Percentiles rank a stretch among this genome's conserved stretches.
These are phyloP conservation scores for Nephelium lappaceum DNA, from an alignment of 345 rosid species.

Conservation along the genomic window DNA sequence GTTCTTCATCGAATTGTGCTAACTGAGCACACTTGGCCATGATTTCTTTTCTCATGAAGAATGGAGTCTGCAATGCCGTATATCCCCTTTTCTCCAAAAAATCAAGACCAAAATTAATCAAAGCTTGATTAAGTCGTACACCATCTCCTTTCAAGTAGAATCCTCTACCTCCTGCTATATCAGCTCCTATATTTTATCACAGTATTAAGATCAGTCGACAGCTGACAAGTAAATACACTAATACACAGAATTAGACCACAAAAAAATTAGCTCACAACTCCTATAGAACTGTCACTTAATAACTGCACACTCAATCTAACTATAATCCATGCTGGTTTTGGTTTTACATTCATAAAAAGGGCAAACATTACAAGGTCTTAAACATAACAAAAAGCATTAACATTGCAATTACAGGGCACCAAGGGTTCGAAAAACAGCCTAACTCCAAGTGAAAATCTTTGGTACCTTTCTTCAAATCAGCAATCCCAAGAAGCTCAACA, in stretches of 20 bases:
- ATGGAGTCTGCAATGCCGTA: slow-evolving; percentile 83
- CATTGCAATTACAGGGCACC: background rate
- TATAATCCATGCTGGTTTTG: background rate
- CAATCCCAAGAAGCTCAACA: slow-evolving; percentile 83
- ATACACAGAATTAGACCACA: background rate
- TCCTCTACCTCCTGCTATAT: slow-evolving; percentile 88
- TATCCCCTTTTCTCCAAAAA: slow-evolving; percentile 72
- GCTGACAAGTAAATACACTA: background rate
- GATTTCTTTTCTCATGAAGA: slow-evolving; percentile 87
- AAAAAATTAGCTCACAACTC: background rate
- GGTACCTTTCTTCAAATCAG: slow-evolving; percentile 78
- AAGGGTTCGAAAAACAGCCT: background rate
- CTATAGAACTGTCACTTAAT: background rate
- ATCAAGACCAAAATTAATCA: slow-evolving; percentile 78
- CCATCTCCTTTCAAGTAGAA: slow-evolving; percentile 88
- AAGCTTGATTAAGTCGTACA: slow-evolving; percentile 84
- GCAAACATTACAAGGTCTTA: background rate
- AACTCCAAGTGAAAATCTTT: background rate
- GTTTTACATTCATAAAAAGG: background rate
- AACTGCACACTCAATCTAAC: background rate
- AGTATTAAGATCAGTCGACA: slow-evolving; percentile 1
- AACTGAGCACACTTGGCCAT: slow-evolving; percentile 95
- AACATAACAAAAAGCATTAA: background rate
- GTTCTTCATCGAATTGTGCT: slow-evolving; percentile 92
- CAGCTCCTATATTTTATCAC: slow-evolving; percentile 64